Evolutionary conservation across 1,284 basidiomycete genomes (phyloP).

Genomic region (Farysia itapuensis): DNA sequence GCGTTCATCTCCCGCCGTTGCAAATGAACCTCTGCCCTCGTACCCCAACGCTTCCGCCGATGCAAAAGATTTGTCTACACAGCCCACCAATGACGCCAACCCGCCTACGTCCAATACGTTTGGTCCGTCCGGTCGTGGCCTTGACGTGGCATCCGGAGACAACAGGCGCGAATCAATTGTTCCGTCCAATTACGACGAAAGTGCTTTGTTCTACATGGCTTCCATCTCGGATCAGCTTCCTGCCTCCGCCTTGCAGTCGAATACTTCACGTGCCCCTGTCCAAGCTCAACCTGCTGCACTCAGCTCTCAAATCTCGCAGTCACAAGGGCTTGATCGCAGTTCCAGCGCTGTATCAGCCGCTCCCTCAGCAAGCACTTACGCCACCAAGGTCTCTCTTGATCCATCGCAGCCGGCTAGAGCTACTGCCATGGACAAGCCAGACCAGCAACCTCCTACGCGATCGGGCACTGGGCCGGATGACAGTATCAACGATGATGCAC

Average conservation of each 20-base stretch:
- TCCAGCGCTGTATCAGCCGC: constrained; percentile 19
- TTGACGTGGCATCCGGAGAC: too few relatives aligned
- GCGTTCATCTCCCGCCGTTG: background rate
- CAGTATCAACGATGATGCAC: constrained; percentile 42
- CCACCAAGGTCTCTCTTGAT: constrained; percentile 24
- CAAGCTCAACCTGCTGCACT: background rate
- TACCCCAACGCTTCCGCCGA: constrained; percentile 12
- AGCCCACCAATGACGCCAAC: constrained; percentile 1
- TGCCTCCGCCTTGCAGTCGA: constrained; percentile 14
- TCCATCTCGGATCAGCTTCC: constrained; percentile 52
- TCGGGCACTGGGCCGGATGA: constrained; percentile 13
- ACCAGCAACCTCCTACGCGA: background rate
- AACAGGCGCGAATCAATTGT: constrained; percentile 24
- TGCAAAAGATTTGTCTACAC: constrained; percentile 4
- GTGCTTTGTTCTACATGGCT: constrained; percentile 51
- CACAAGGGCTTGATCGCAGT: constrained; percentile 21
- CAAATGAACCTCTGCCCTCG: constrained; percentile 10
- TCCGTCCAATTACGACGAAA: constrained; percentile 46
- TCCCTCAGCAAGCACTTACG: constrained; percentile 24
- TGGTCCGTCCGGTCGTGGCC: constrained; percentile 33
- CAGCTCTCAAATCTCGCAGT: constrained; percentile 23
- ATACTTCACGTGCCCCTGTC: too few relatives aligned
- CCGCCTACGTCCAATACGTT: constrained; percentile 10
- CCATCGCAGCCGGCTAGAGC: background rate
- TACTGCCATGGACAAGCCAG: background rate